phyloP scores from a whole-genome alignment of 305 asterid species.

The Fraxinus nigra region DNA sequence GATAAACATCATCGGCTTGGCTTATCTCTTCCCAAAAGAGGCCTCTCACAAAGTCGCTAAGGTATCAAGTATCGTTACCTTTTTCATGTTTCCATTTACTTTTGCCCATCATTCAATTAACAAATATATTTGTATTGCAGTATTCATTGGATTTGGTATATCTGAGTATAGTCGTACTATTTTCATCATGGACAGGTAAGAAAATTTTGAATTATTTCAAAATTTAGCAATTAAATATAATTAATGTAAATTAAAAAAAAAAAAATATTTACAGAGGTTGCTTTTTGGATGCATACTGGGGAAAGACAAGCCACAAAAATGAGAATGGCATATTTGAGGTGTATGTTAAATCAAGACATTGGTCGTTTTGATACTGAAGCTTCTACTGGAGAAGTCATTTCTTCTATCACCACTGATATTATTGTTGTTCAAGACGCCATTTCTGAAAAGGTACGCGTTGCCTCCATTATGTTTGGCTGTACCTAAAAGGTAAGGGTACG shows the following conservation, averaged over 20 bases:
- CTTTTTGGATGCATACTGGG: slow-evolving; percentile 96
- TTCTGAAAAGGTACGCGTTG: slow-evolving; percentile 69
- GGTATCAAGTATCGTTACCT: slow-evolving; percentile 34
- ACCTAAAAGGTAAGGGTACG: too few species aligned
- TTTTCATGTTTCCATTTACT: background rate
- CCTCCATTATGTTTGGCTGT: background rate
- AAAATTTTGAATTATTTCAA: background rate
- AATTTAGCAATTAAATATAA: background rate
- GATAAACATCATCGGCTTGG: slow-evolving; percentile 80
- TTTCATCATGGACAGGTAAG: slow-evolving; percentile 90
- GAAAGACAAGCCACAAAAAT: slow-evolving; percentile 96
- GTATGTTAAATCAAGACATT: slow-evolving; percentile 82
- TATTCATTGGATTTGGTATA: slow-evolving; percentile 92
- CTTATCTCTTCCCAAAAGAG: slow-evolving; percentile 74
- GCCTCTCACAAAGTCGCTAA: slow-evolving; percentile 77
- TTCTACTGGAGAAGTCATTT: slow-evolving; percentile 88
- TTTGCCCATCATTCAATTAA: background rate
- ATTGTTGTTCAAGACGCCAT: slow-evolving; percentile 92
- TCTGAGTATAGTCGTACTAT: slow-evolving; percentile 74
- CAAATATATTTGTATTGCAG: slow-evolving; percentile 40
- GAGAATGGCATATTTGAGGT: slow-evolving; percentile 84
- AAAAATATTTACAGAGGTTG: slow-evolving; percentile 58
- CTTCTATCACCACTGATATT: slow-evolving; percentile 83
- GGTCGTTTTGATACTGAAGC: slow-evolving; percentile 79
- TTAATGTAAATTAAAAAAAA: background rate